Base-by-base conservation (phyloP, 2,329 filamentous ascomycete genomes). In the Talaromyces albobiverticillius region DNA sequence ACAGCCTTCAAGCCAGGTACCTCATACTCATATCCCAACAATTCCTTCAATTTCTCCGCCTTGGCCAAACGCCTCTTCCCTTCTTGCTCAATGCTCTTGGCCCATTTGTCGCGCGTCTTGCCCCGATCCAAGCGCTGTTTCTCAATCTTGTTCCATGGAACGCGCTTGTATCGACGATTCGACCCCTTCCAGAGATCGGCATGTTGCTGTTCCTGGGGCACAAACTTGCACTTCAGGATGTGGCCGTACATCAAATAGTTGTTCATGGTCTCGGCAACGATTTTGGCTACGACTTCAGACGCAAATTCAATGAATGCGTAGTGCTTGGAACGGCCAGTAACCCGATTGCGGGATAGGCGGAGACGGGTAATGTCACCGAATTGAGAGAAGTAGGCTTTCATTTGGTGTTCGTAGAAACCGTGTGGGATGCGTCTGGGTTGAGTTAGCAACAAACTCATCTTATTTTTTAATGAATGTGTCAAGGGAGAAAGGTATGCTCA, bases 381-480 rank as follows among this genome's bases (percentile, higher is more conserved):
- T 72, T 99, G 94, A 52, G 85, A 83, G 69, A 97, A 95, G 79
- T 97, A 99, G 60, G 86, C 85, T 63, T 84, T 85, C 88, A 99
- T 95, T 76, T 97, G 88, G 66, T 91, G 84, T 76, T 99, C 94
- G 80, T 93, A 97, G 83, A 99, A 99, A 75, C 94, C 89, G 75
- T 94, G 90, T 36, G 92, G 92, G 57, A 96, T 87, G 60, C 91
- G 90, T 53, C 82, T 82, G 54, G 31, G 3, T 20, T 22, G 49
- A 59, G 38, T 50, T 41, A 50, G 25, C 56, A 48, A 61, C 63
- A 56, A 65, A 56, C 45, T 51, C 3, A 43, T 3, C 26, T n/a
- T n/a, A 16, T 20, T 29, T 10, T 23, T 18, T n/a, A 8, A 5
- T 3, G 48, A 51, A 29, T 29, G n/a, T 32, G 26, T 29, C 26